Base-by-base conservation (phyloP, 768 basidiomycete species). In the Cystobasidium tubakii region DNA sequence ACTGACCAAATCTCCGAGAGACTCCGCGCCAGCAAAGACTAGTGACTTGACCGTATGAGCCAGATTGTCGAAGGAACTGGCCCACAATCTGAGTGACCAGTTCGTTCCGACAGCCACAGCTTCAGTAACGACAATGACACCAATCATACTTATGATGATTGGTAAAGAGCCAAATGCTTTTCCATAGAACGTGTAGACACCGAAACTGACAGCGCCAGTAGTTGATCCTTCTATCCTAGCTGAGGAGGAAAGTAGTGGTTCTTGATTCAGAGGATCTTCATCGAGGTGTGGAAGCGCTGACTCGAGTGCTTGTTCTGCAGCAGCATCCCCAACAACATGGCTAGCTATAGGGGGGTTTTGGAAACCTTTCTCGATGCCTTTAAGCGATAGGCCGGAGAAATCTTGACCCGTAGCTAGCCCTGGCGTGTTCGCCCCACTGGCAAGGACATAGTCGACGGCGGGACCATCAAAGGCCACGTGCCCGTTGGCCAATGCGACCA, bases 401-500 rank as follows among this genome's bases (percentile, higher is more conserved):
- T 71, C 55, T 29, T 71, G 69, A 1, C 69, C 69, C 7, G 53
- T 60, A 13, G 69, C 50, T 1, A 71, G 31, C 10, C 69, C 69
- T 29, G 69, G 69, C 19, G 69, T 71, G 33, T 71, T 71, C 4
- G 53, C 54, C 2, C 54, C 69, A 36, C 69, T 71, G 15, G 69
- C 69, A 1, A 60, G 34, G 9, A 71, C 39, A 36, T 71, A 71
- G 69, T 77, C 75, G 33, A 44, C 65, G 1, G 75, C 62, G 10
- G 12, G 62, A 1, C 77, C 79, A 25, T 76, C 72, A 6, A 75
- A 64, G 21, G 54, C 70, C 33, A 78, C 72, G 10, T 62, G 44
- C 33, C 79, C 78, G 0, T 74, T 73, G 0, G 67, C 71, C 6
- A 79, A 33, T 1, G 55, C 73, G 10, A 79, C 77, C 36, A 77